A percentile compares a stretch with the other conserved stretches of the same genome.
Conservation (phyloP, 2,329 filamentous ascomycete species). For the Anthostomella pinea region DNA sequence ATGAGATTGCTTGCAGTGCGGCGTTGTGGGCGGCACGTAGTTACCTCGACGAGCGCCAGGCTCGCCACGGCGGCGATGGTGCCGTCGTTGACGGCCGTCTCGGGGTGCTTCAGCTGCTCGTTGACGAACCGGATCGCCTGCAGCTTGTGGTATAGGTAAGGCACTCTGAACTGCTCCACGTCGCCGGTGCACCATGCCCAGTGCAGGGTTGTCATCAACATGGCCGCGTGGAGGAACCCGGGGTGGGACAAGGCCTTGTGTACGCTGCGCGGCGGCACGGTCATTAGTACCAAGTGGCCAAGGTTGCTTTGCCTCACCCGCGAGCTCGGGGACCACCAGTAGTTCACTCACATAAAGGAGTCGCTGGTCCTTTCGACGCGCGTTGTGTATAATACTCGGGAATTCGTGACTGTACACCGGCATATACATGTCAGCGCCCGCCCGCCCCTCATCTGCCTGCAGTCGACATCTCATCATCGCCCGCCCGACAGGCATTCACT, state of each 20-base stretch:
- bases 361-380: slow-evolving; percentile 36
- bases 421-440: slow-evolving; percentile 8
- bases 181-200: slow-evolving; percentile 46
- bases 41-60: slow-evolving; percentile 43
- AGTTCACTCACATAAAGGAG: slow-evolving; percentile 33
- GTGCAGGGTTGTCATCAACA: slow-evolving; percentile 44
- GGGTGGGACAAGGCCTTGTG: slow-evolving; percentile 43
- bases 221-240: slow-evolving; percentile 44
- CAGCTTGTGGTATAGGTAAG: slow-evolving; percentile 45
- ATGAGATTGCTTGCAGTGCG: too few species aligned
- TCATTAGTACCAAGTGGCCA: slow-evolving; percentile 2
- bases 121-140: slow-evolving; percentile 46
- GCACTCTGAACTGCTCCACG: slow-evolving; percentile 42
- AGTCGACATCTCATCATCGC: too few species aligned
- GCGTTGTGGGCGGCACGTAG: too few species aligned
- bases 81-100: slow-evolving; percentile 38
- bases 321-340: too few species aligned
- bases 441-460: too few species aligned
- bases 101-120: slow-evolving; percentile 39
- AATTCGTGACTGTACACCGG: slow-evolving; percentile 40
- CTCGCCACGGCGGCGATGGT: slow-evolving; percentile 43
- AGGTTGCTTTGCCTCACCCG: too few species aligned
- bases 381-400: slow-evolving; percentile 40
- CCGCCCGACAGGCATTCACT: slow-evolving; percentile 23
- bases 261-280: slow-evolving; percentile 36